A percentile compares a stretch with the other conserved stretches of the same genome.
These are phyloP conservation scores for Friedmanniomyces simplex DNA, from an alignment of 495 filamentous ascomycete species.

Conservation along the genomic window DNA sequence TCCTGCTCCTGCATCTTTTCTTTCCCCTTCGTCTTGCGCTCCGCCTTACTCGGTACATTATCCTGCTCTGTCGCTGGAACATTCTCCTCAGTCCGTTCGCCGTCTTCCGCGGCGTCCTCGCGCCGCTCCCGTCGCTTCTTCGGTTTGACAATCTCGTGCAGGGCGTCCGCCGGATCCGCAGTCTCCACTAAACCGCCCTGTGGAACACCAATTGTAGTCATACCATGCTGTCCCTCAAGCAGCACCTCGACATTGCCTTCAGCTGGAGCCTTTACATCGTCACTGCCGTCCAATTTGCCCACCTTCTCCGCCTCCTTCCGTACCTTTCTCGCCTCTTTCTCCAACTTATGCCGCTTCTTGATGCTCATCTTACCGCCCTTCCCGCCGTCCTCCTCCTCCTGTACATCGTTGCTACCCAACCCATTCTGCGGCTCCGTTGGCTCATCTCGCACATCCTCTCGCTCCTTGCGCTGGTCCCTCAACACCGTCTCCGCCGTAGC, in stretches of 20 bases:
- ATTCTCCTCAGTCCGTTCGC: background rate
- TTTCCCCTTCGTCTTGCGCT: background rate
- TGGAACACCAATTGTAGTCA: background rate
- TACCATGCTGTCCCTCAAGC: too few relatives aligned
- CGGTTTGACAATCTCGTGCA: background rate
- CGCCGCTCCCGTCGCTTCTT: slow-evolving; percentile 1
- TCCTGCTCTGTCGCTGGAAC: background rate
- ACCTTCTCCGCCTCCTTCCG: slow-evolving; percentile 8
- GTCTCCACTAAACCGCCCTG: background rate
- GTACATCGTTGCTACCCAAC: background rate
- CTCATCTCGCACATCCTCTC: background rate
- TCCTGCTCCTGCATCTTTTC: background rate
- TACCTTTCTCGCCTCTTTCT: slow-evolving; percentile 18
- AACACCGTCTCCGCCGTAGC: slow-evolving; percentile 1
- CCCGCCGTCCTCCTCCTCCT: background rate
- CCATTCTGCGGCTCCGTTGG: background rate
- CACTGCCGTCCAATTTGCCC: background rate
- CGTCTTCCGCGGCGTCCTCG: background rate
- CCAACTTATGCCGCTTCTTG: slow-evolving; percentile 18
- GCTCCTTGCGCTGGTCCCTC: background rate
- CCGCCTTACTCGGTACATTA: background rate
- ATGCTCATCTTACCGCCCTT: slow-evolving; percentile 7
- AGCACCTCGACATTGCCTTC: too few relatives aligned
- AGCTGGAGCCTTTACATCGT: background rate
- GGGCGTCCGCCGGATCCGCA: background rate